phyloP scores from a whole-genome alignment of 1,284 basidiomycete genomes.

The Ustilago trichophora region DNA sequence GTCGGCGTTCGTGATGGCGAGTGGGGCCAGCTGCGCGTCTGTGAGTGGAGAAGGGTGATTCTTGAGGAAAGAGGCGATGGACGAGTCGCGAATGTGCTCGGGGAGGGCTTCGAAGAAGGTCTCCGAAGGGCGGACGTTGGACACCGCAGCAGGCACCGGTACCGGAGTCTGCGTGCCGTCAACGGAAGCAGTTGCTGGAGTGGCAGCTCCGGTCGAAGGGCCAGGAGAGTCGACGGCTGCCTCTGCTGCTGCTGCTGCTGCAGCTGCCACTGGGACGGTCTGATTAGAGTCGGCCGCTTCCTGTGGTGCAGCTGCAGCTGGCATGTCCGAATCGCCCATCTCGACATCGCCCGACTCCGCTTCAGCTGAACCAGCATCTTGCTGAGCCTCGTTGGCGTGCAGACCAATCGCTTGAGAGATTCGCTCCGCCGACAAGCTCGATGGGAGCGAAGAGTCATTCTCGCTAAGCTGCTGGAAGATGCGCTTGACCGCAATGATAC shows the following conservation, averaged over 20 bases:
- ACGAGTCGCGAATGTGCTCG: conserved; percentile 70
- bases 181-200: conserved; percentile 7
- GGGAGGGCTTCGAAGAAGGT: conserved; percentile 62
- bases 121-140: conserved; percentile 39
- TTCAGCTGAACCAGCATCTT: background rate
- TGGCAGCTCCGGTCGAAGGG: conserved; percentile 9
- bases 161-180: conserved; percentile 15
- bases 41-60: conserved; percentile 84
- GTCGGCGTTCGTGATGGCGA: conserved; percentile 77
- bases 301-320: background rate
- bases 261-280: background rate
- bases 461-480: conserved; percentile 80
- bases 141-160: background rate
- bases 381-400: conserved; percentile 2
- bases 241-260: conserved; percentile 2
- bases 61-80: conserved; percentile 87
- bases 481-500: conserved; percentile 93
- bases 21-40: conserved; percentile 77
- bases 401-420: conserved; percentile 39
- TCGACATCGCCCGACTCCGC: conserved; percentile 32
- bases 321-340: conserved; percentile 30
- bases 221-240: conserved; percentile 1
- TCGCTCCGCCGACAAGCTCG: conserved; percentile 21
- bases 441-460: conserved; percentile 51
- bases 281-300: background rate